Conservation (phyloP, 2,329 filamentous ascomycete species). For the Aspergillus novoparasiticus region DNA sequence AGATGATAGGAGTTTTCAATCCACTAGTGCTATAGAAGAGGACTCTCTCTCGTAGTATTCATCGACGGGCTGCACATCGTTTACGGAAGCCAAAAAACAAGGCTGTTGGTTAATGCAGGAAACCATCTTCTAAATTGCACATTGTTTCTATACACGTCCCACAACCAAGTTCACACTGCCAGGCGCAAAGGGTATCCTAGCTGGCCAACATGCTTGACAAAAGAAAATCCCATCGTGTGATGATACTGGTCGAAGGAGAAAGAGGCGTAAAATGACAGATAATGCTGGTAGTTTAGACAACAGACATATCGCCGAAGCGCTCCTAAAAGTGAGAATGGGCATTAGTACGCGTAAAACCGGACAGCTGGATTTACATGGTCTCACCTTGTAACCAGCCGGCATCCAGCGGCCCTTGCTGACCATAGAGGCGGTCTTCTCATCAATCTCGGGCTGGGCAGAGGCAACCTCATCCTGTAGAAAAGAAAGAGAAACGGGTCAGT, state of each 20-base stretch:
- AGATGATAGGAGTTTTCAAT: neutral
- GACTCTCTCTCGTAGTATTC: neutral
- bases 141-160: conserved; percentile 46
- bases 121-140: conserved; percentile 39
- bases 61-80: neutral
- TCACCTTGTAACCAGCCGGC: conserved; percentile 97
- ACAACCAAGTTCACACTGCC: conserved; percentile 35
- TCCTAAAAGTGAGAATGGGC: conserved; percentile 62
- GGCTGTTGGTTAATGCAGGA: conserved; percentile 10
- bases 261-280: conserved; percentile 29
- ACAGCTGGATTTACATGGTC: conserved; percentile 33
- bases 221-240: conserved; percentile 33
- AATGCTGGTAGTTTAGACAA: conserved; percentile 68
- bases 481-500: conserved; percentile 10
- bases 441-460: conserved; percentile 91
- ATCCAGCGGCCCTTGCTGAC: conserved; percentile 98
- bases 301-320: conserved; percentile 96
- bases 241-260: conserved; percentile 33
- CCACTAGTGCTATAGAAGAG: neutral
- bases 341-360: conserved; percentile 5
- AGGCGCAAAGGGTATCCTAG: conserved; percentile 25
- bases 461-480: conserved; percentile 82
- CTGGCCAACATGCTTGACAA: conserved; percentile 29
- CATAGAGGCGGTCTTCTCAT: conserved; percentile 92
- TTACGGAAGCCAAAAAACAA: conserved; percentile 1